Evolutionary conservation across 306 rosid species (phyloP), one percentile per base, ranked within the genome.

Genomic region (Castanea sativa): DNA sequence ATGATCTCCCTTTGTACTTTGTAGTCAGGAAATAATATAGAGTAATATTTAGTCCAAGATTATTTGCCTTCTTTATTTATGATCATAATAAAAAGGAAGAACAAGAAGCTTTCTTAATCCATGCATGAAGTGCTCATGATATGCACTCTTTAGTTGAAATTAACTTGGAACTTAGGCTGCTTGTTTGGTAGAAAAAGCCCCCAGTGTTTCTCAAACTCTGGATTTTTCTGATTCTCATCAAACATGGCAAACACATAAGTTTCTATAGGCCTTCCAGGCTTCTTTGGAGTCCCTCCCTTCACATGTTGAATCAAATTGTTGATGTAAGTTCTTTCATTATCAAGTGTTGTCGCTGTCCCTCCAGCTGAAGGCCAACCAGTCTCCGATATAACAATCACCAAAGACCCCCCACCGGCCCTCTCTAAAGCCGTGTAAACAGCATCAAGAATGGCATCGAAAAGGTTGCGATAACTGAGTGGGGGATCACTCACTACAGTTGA

Each of bases 291-390:
- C 60, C 89, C 89, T 13, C 56, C 55, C 79, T 69, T 79, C 21
- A 85, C 87, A 72, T 86, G 88, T 3, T 73, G n/a, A 35, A 85
- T 71, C 76, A 89, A 60, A 2, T 83, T 85, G 4, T 76, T 79
- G 15, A 85, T 83, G n/a, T 87, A 88, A 57, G 84, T 83, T 60
- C 76, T 71, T 13, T 89, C 92, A 79, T 83, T 83, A 1, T 80
- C 86, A 12, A 38, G 60, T 5, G 84, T 59, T 61, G 94, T 78
- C 15, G 70, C 84, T 0, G 16, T 67, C 20, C 92, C 89, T 6
- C 85, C 85, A 12, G 74, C 74, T 1, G 92, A 81, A 18, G 94
- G 92, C 89, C 92, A 90, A 8, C 92, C 92, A 43, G 75, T 83
- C 77, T 90, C 88, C 0, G 91, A 79, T 18, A 85, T 88, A 32